phyloP scores from a whole-genome alignment of 768 basidiomycete species.

The Mycena sanguinolenta region DNA sequence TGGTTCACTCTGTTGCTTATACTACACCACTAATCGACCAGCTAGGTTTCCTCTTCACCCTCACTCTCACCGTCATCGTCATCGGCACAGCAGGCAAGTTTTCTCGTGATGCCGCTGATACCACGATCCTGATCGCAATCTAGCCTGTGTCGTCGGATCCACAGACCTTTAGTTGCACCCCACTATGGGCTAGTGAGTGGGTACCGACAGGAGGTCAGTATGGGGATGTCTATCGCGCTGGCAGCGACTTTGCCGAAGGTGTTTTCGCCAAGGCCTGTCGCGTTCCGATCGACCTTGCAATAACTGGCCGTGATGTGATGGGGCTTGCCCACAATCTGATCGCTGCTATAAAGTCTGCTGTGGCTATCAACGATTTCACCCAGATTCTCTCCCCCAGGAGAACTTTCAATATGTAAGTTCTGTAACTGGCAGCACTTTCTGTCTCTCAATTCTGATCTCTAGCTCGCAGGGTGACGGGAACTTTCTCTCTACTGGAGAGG shows the following conservation, averaged over 20 bases:
- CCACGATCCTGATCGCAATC: neutral
- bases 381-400: neutral
- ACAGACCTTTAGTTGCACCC: neutral
- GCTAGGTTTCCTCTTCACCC: too few relatives aligned
- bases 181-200: neutral
- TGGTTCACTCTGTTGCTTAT: too few relatives aligned
- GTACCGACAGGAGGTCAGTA: neutral
- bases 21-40: too few relatives aligned
- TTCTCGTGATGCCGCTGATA: neutral
- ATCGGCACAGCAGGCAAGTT: too few relatives aligned
- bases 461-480: too few relatives aligned
- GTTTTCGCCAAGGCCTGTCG: neutral
- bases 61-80: too few relatives aligned
- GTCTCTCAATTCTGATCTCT: too few relatives aligned
- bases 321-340: neutral
- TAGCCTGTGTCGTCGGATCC: too few relatives aligned
- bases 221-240: neutral
- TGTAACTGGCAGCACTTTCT: too few relatives aligned
- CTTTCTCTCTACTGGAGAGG: too few relatives aligned
- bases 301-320: neutral
- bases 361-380: neutral
- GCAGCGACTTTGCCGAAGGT: neutral
- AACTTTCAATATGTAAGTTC: neutral
- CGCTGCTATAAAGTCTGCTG: neutral
- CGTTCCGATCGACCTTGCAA: neutral